Conservation (phyloP, 192 early-diverging fungal genomes). For the Fimicolochytrium jonesii region DNA sequence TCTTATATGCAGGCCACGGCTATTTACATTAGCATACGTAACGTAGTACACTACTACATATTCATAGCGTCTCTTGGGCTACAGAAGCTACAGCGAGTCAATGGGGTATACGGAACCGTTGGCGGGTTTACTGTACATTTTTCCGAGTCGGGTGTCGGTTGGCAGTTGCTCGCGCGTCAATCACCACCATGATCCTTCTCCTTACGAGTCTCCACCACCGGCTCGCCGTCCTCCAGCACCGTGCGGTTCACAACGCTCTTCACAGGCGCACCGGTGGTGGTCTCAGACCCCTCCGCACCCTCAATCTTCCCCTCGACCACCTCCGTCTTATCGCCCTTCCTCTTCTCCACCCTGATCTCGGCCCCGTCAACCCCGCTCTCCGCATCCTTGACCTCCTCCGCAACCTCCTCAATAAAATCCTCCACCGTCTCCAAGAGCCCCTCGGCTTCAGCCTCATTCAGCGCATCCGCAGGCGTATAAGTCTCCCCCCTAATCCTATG, state of each 20-base stretch:
- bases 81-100: too few species aligned
- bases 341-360: not conserved
- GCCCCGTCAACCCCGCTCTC: conserved; percentile 3
- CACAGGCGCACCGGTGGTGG: not conserved
- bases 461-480: conserved; percentile 10
- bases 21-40: too few species aligned
- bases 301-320: not conserved
- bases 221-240: too few species aligned
- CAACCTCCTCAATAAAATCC: conserved; percentile 8
- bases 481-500: conserved; percentile 11
- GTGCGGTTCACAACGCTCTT: conserved; percentile 1
- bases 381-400: conserved; percentile 5
- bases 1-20: too few species aligned
- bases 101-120: too few species aligned
- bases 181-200: too few species aligned
- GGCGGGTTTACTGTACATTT: too few species aligned
- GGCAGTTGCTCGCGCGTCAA: too few species aligned
- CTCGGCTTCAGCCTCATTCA: conserved; percentile 9
- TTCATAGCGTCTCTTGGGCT: too few species aligned
- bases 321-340: not conserved
- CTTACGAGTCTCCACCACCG: too few species aligned
- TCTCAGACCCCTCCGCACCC: not conserved
- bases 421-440: conserved; percentile 5
- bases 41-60: too few species aligned
- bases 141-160: too few species aligned